Percentiles rank a stretch among this genome's conserved stretches.
Evolutionary conservation across 106 monocot genomes (phyloP).

Genomic region (Alisma plantagoaquatica): DNA sequence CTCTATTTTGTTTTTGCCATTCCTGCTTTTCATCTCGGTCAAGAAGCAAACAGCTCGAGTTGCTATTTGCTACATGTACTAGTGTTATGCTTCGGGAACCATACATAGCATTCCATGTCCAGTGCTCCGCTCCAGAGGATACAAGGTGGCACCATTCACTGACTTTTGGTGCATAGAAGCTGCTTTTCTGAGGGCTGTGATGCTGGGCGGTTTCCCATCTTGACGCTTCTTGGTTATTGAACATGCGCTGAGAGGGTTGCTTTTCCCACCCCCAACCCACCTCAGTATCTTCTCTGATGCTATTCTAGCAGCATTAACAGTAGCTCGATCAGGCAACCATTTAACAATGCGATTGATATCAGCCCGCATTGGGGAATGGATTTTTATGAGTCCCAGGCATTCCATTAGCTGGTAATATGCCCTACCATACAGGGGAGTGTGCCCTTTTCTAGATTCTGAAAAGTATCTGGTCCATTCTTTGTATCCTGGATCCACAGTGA

Average conservation of each 20-base stretch:
- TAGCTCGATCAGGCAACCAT: slow-evolving; percentile 37
- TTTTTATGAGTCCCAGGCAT: slow-evolving; percentile 47
- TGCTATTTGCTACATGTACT: too few relatives aligned
- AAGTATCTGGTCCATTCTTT: slow-evolving; percentile 99
- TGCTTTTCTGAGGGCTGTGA: slow-evolving; percentile 28
- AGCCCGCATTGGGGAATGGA: slow-evolving; percentile 80
- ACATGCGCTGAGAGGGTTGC: slow-evolving; percentile 49
- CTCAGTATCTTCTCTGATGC: slow-evolving; percentile 74
- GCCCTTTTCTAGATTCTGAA: slow-evolving; percentile 90
- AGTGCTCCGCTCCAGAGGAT: slow-evolving; percentile 65
- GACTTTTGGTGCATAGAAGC: slow-evolving; percentile 47
- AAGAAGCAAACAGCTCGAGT: too few relatives aligned
- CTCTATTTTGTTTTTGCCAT: too few relatives aligned
- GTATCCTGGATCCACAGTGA: slow-evolving; percentile 98
- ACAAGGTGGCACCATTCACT: slow-evolving; percentile 65
- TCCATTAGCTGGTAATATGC: slow-evolving; percentile 44
- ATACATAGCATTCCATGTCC: slow-evolving; percentile 66
- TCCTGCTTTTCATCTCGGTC: too few relatives aligned
- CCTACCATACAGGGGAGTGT: slow-evolving; percentile 91
- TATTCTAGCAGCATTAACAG: slow-evolving; percentile 46
- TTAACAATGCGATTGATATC: slow-evolving; percentile 39
- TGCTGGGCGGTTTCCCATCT: slow-evolving; percentile 14
- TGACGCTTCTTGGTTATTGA: slow-evolving; percentile 53
- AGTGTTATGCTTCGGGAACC: slow-evolving; percentile 21
- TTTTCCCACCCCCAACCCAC: slow-evolving; percentile 42